A percentile compares a stretch with the other conserved stretches of the same genome.
These are phyloP conservation scores for Udeniomyces megalosporus DNA, from an alignment of 768 basidiomycete genomes.

Conservation along the genomic window DNA sequence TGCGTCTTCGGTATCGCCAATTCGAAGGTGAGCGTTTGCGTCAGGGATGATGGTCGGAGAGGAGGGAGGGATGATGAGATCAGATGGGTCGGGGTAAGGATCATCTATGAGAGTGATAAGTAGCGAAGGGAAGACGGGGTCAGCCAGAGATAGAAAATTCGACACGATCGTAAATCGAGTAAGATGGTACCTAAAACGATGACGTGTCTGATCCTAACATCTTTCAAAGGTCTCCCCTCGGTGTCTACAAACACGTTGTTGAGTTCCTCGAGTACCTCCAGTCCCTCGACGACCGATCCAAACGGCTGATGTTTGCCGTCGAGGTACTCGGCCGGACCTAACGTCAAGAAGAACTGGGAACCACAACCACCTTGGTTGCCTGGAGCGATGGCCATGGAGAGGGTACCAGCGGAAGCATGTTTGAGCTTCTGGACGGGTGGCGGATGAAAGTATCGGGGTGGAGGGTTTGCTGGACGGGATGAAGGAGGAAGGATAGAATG, in stretches of 20 bases:
- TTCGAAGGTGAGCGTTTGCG: constrained; percentile 47
- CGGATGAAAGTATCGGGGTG: constrained; percentile 73
- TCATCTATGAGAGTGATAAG: constrained; percentile 45
- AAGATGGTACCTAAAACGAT: constrained; percentile 58
- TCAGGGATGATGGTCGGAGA: constrained; percentile 72
- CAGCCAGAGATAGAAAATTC: neutral
- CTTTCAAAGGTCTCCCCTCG: constrained; percentile 79
- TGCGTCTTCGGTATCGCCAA: constrained; percentile 89
- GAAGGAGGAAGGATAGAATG: constrained; percentile 31
- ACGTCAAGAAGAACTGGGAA: constrained; percentile 91
- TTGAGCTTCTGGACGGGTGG: constrained; percentile 38
- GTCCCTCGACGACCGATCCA: constrained; percentile 84
- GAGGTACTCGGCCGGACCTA: constrained; percentile 73
- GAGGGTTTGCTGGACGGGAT: constrained; percentile 31
- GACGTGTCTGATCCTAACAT: constrained; percentile 88
- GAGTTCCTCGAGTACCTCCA: constrained; percentile 78
- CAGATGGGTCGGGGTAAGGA: constrained; percentile 77
- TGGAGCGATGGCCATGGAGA: constrained; percentile 97
- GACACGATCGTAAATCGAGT: neutral
- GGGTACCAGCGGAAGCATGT: constrained; percentile 67
- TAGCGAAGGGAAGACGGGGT: neutral
- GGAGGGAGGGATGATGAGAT: constrained; percentile 51
- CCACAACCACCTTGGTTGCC: constrained; percentile 57
- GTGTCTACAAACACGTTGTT: constrained; percentile 83
- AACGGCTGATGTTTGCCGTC: constrained; percentile 91